These are phyloP conservation scores for Aspergillus felis DNA, from an alignment of 2,329 filamentous ascomycete species.

Conservation along the genomic window DNA sequence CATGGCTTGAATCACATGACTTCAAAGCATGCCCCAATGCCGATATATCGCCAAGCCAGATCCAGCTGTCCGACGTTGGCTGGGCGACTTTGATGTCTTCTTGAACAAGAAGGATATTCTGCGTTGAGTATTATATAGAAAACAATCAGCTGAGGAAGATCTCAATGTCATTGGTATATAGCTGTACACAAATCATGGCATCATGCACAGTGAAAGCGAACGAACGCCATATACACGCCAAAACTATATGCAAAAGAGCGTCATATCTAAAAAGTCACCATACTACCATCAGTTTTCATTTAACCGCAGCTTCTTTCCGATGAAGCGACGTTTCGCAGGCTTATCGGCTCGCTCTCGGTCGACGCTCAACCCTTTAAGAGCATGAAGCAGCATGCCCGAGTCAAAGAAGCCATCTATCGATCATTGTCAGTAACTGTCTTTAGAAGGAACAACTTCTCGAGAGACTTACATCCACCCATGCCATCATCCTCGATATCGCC, in stretches of 20 bases:
- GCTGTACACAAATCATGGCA: neutral
- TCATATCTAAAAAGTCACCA: neutral
- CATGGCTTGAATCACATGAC: neutral
- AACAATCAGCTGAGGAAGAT: neutral
- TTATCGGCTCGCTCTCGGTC: conserved; percentile 36
- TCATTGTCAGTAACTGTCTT: conserved; percentile 11
- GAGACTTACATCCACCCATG: conserved; percentile 81
- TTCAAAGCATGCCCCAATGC: too few relatives aligned
- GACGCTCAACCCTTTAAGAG: conserved; percentile 61
- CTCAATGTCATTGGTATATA: neutral
- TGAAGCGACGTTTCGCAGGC: conserved; percentile 36
- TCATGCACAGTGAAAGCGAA: neutral
- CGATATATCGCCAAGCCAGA: neutral
- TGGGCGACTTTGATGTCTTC: neutral
- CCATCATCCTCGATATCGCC: conserved; percentile 75
- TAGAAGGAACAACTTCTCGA: conserved; percentile 7
- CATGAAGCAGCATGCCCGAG: conserved; percentile 87
- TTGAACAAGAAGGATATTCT: too few relatives aligned
- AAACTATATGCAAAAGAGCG: neutral
- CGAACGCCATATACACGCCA: neutral
- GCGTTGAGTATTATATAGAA: neutral
- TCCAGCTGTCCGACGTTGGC: neutral
- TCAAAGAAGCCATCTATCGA: conserved; percentile 89
- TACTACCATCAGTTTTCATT: conserved; percentile 39
- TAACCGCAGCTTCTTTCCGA: conserved; percentile 47